phyloP scores from a whole-genome alignment of 805 yeast genomes.

The Teunomyces kruisii region DNA sequence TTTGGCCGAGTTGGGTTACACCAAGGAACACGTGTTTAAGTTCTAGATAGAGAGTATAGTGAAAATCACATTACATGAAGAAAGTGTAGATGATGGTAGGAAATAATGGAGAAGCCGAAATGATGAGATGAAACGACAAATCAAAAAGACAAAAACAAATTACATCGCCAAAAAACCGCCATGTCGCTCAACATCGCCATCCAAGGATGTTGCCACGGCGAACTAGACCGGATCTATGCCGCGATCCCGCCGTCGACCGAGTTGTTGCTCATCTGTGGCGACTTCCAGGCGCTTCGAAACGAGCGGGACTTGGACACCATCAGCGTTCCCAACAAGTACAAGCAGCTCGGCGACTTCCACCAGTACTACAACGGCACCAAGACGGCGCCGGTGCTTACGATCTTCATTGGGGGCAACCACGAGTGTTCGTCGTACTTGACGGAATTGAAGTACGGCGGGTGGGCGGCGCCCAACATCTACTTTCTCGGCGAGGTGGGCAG shows the following conservation, averaged over 20 bases:
- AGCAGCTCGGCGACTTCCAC: constrained; percentile 74
- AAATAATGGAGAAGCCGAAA: neutral
- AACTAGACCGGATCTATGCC: constrained; percentile 57
- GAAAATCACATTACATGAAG: too few species aligned
- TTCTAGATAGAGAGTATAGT: constrained; percentile 55
- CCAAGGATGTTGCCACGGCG: constrained; percentile 92
- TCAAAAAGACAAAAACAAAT: neutral
- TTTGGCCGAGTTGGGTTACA: constrained; percentile 83
- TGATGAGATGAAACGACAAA: neutral
- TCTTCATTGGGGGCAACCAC: constrained; percentile 94
- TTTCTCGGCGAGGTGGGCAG: constrained; percentile 78
- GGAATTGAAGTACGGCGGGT: constrained; percentile 82
- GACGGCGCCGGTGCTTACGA: constrained; percentile 71
- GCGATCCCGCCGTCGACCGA: constrained; percentile 20
- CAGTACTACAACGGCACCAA: constrained; percentile 61
- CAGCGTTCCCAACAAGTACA: constrained; percentile 78
- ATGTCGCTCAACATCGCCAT: constrained; percentile 51
- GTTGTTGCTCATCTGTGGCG: constrained; percentile 78
- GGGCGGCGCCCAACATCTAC: constrained; percentile 87
- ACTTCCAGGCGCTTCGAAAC: constrained; percentile 79
- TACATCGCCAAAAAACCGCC: neutral
- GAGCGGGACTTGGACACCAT: constrained; percentile 63
- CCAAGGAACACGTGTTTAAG: constrained; percentile 85
- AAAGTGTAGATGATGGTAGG: too few species aligned
- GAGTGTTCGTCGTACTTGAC: constrained; percentile 79